phyloP scores from a whole-genome alignment of 1,284 basidiomycete species.

The Moesziomyces globuligerus region DNA sequence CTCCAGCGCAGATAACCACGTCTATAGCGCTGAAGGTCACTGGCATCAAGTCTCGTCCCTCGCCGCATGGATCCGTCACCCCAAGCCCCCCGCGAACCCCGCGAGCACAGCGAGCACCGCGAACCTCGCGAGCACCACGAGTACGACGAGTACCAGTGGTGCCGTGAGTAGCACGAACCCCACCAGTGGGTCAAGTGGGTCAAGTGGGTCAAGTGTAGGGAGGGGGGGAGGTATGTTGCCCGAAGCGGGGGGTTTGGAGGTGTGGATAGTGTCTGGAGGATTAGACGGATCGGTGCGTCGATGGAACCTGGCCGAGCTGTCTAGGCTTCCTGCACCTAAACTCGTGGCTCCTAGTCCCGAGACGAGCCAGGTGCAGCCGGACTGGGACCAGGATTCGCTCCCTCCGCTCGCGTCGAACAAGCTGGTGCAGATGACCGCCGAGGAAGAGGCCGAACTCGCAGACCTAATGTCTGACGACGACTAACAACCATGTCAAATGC shows the following conservation, averaged over 20 bases:
- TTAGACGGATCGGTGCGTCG: conserved; percentile 56
- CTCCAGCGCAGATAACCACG: background rate
- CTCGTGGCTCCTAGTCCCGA: background rate
- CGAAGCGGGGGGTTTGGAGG: background rate
- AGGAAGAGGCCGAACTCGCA: conserved; percentile 59
- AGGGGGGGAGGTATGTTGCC: too few species aligned
- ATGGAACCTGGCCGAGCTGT: conserved; percentile 18
- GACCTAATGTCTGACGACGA: conserved; percentile 46
- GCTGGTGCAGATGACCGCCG: conserved; percentile 41
- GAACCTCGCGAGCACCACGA: too few species aligned
- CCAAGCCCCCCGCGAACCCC: background rate
- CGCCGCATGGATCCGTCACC: conserved; percentile 21
- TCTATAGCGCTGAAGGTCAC: conserved; percentile 43
- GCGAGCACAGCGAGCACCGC: too few species aligned
- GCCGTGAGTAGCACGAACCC: too few species aligned
- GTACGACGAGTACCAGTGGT: too few species aligned
- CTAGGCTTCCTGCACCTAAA: background rate
- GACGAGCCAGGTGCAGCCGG: too few species aligned
- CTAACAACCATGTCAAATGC: background rate
- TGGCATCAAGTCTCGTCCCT: conserved; percentile 56
- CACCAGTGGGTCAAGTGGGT: too few species aligned
- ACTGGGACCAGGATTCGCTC: conserved; percentile 13
- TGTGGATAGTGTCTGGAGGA: conserved; percentile 45
- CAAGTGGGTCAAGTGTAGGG: too few species aligned
- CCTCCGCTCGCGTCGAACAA: background rate